Base-by-base conservation (phyloP, 2,329 filamentous ascomycete genomes). In the Fonsecaea multimorphosa region DNA sequence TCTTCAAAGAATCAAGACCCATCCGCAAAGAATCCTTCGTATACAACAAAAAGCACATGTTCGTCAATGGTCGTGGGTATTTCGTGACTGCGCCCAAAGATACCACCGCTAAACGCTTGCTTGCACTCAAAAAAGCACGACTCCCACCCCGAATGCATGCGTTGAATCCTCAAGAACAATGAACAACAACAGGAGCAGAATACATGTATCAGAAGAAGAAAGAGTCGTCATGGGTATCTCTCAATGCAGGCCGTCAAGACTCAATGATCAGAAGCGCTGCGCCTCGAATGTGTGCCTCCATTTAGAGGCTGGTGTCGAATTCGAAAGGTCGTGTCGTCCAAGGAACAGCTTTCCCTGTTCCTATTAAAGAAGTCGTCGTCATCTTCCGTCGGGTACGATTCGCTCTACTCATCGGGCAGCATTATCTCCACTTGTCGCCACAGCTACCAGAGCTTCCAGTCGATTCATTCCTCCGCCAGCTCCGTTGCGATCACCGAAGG, bases 361-460 rank as follows among this genome's bases (percentile, higher is more conserved):
- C 53, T 19, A 31, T 61, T 19, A 36, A 57, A 32, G 24, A 31
- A 9, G 29, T 65, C 22, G 19, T 36, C 32, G 19, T 36, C 32
- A 29, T 65, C 19, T 8, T 27, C 32, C n/a, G 8, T 34, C 56
- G 19, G 32, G 49, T 40, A 9, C 40, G 29, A 40, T 32, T 31
- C 27, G 34, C 36, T 31, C 27, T 32, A 9, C 22, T 66, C 62
- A 68, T 61, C 68, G 65, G 29, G 61, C 44, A 22, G 74, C 73
- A 67, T 78, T 78, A 60, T 80, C 79, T 66, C 81, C 81, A 61
- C 80, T 81, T 6, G 81, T 83, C 36, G 81, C 81, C 59, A 82
- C 81, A 27, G 81, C 81, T 46, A 83, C 81, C 54, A 83, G 77
- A 57, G 81, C 81, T 68, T 83, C 81, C n/a, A 83, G 74, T 24